Conservation (phyloP, 768 basidiomycete genomes). For the Boletellus sp. region DNA sequence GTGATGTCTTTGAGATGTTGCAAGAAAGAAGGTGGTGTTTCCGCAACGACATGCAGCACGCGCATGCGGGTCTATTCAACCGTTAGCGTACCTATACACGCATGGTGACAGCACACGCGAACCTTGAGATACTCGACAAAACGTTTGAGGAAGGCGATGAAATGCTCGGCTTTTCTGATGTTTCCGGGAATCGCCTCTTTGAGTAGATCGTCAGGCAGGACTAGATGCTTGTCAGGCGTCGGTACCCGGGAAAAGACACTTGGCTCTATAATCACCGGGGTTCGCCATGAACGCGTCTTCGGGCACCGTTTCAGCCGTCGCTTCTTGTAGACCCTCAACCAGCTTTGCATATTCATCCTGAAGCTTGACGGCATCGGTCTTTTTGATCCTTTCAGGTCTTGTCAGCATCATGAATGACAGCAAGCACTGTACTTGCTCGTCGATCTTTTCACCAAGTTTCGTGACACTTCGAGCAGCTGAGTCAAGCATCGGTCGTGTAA, state of each 20-base stretch:
- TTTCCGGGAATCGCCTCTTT: conserved; percentile 97
- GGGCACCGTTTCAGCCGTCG: conserved; percentile 48
- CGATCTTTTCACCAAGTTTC: conserved; percentile 86
- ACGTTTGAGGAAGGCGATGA: conserved; percentile 95
- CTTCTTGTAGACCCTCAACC: conserved; percentile 89
- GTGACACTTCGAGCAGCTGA: conserved; percentile 85
- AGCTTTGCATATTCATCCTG: conserved; percentile 96
- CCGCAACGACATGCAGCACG: conserved; percentile 98
- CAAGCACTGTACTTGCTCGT: conserved; percentile 61
- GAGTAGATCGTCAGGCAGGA: conserved; percentile 90
- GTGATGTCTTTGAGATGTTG: conserved; percentile 99
- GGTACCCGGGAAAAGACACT: not conserved
- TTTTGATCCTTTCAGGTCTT: conserved; percentile 69
- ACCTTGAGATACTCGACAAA: conserved; percentile 99
- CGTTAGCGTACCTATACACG: conserved; percentile 9
- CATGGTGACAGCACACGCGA: not conserved
- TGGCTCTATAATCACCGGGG: conserved; percentile 56
- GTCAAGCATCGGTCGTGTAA: conserved; percentile 97
- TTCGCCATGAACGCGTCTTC: conserved; percentile 88
- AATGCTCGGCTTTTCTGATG: conserved; percentile 98
- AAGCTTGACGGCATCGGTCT: conserved; percentile 86
- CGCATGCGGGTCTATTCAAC: conserved; percentile 89
- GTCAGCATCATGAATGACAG: conserved; percentile 4
- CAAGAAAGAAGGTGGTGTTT: conserved; percentile 93
- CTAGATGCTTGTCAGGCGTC: conserved; percentile 36